Base-by-base conservation (phyloP, 495 filamentous ascomycete species). In the Mycothermus thermophilus region DNA sequence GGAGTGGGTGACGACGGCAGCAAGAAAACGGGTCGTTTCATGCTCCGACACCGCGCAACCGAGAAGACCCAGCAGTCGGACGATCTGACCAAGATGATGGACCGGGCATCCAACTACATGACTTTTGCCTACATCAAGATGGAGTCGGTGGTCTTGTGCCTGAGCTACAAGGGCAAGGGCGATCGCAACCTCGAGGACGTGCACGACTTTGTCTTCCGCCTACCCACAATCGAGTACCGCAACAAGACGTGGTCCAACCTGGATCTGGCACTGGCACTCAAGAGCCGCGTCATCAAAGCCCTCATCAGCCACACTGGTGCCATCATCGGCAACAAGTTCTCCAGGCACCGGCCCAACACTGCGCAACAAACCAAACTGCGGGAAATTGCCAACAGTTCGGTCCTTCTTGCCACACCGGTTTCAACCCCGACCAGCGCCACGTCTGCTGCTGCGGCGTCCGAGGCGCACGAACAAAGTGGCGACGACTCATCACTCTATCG, bases 231-330 rank as follows among this genome's bases (percentile, higher is more conserved):
- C 25, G 90, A 99, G 52, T 96, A 93, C 54, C 72, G 83, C 32
- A 96, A 99, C 64, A 96, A 95, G 61, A 96, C 86, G 8, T 99
- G 90, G 90, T 95, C 88, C 12, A 96, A 96, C 54, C 74, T 96
- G 6, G 90, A 99, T 42, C 72, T 99, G 8, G 86, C 88, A 1
- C 63, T 95, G 32, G 78, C 80, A 13, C 63, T 99, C 29, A 96
- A 99, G 67, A 84, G 80, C 44, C 85, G 92, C 35, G 81, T 95
- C 43, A 90, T 93, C 55, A 79, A 80, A 48, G 92, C 92, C 1
- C 69, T 97, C 14, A 87, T 97, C 48, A 88, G 83, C 19, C 90
- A 97, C 55, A 83, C 87, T 2, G 88, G 87, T 15, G 87, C 92
- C 32, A 96, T 97, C 47, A 79, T 97, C 38, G 83, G 90, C 32